A percentile compares a stretch with the other conserved stretches of the same genome.
Conservation (phyloP, 805 yeast species). For the Wickerhamomyces ciferrii region DNA sequence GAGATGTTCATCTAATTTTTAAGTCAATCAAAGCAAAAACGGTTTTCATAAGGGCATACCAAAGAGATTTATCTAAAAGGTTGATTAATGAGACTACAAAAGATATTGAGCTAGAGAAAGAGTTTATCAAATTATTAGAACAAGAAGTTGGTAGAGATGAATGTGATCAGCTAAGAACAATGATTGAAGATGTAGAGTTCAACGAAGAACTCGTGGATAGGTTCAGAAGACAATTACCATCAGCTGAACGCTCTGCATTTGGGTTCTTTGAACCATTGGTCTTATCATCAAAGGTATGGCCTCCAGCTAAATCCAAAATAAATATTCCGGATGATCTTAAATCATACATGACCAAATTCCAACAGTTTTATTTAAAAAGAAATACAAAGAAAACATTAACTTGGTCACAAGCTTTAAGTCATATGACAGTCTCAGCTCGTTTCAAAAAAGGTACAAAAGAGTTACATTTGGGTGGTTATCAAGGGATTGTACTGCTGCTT, state of each 20-base stretch:
- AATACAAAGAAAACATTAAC: conserved; percentile 6
- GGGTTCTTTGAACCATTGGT: conserved; percentile 14
- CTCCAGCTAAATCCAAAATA: conserved; percentile 5
- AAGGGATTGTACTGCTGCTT: conserved; percentile 14
- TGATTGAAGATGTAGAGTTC: conserved; percentile 15
- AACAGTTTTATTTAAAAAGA: conserved; percentile 7
- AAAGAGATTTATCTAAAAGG: conserved; percentile 16
- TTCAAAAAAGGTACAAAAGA: conserved; percentile 12
- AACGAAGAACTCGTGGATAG: not conserved
- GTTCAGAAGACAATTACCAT: not conserved
- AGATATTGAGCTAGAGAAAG: conserved; percentile 6
- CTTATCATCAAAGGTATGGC: conserved; percentile 16
- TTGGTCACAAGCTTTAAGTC: conserved; percentile 18
- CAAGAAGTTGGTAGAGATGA: conserved; percentile 13
- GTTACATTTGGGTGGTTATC: conserved; percentile 14
- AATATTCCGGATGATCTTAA: conserved; percentile 8
- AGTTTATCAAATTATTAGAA: conserved; percentile 5
- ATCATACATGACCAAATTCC: conserved; percentile 3
- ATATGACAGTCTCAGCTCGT: conserved; percentile 12
- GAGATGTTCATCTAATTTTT: conserved; percentile 12
- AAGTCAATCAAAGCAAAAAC: conserved; percentile 19
- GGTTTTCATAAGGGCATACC: conserved; percentile 12
- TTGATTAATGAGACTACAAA: conserved; percentile 8
- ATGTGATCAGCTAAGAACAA: conserved; percentile 6
- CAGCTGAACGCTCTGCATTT: not conserved